phyloP scores from a whole-genome alignment of 2,329 filamentous ascomycete genomes.

The Exophiala phaeomuriformis region DNA sequence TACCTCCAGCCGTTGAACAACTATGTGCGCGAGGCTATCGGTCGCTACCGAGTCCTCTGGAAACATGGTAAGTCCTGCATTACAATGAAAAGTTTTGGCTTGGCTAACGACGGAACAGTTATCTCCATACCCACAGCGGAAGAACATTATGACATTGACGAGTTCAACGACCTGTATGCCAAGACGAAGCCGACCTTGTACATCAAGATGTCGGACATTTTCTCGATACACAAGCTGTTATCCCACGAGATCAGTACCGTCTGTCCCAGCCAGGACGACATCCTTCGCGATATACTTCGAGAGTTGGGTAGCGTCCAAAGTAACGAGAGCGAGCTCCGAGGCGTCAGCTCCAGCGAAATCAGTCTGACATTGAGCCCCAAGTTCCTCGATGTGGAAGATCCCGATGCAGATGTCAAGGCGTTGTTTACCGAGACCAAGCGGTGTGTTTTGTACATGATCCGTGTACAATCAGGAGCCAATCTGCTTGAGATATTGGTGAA shows the following conservation, averaged over 20 bases:
- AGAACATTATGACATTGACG: constrained; percentile 92
- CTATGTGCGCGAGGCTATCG: constrained; percentile 78
- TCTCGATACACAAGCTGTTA: constrained; percentile 86
- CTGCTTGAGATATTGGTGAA: constrained; percentile 94
- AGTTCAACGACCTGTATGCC: constrained; percentile 95
- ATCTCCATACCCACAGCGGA: constrained; percentile 83
- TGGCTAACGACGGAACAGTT: constrained; percentile 44
- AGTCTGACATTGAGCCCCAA: constrained; percentile 85
- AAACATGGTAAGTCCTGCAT: constrained; percentile 47
- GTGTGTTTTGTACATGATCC: constrained; percentile 94
- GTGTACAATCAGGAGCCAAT: constrained; percentile 83
- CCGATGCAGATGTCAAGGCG: constrained; percentile 82
- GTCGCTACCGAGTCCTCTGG: constrained; percentile 69
- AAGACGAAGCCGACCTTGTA: constrained; percentile 97
- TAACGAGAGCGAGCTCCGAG: constrained; percentile 88
- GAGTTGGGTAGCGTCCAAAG: constrained; percentile 93
- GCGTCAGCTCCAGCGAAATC: constrained; percentile 79
- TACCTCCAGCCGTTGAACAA: constrained; percentile 92
- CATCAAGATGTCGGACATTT: constrained; percentile 97
- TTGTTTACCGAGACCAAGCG: constrained; percentile 98
- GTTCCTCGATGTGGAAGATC: constrained; percentile 82
- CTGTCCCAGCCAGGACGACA: constrained; percentile 74
- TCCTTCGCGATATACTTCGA: constrained; percentile 81
- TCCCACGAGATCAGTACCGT: constrained; percentile 69
- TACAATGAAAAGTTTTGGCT: not conserved